Conservation (phyloP, 495 filamentous ascomycete genomes). For the Xylaria nigripes region DNA sequence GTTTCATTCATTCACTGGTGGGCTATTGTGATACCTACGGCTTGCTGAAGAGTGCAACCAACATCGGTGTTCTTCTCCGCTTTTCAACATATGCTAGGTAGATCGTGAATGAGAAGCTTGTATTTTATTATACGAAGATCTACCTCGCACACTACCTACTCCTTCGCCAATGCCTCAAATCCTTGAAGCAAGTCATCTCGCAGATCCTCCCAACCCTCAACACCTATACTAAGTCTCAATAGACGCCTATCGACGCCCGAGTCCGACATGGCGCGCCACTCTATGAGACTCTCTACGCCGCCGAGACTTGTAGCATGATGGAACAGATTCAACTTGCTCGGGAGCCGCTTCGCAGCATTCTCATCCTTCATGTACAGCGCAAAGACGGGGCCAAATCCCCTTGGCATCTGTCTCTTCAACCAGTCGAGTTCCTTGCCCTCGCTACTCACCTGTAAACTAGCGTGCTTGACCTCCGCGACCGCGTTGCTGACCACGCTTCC, state of each 20-base stretch:
- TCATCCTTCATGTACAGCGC: constrained; percentile 55
- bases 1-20: too few relatives aligned
- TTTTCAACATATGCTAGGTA: too few relatives aligned
- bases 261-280: constrained; percentile 85
- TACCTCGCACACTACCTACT: constrained; percentile 12
- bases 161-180: constrained; percentile 48
- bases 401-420: constrained; percentile 84
- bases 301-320: constrained; percentile 93
- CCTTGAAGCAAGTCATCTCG: constrained; percentile 63
- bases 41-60: neutral
- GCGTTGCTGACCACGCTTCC: constrained; percentile 40
- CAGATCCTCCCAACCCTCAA: constrained; percentile 84
- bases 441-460: constrained; percentile 58
- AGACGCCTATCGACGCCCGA: constrained; percentile 59
- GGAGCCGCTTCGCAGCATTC: constrained; percentile 56
- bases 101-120: too few relatives aligned
- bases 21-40: neutral
- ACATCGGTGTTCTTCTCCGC: neutral
- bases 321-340: constrained; percentile 71
- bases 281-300: constrained; percentile 88
- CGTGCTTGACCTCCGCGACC: constrained; percentile 61
- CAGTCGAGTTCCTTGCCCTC: constrained; percentile 46
- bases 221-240: constrained; percentile 73
- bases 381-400: constrained; percentile 86
- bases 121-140: neutral